Evolutionary conservation across 768 basidiomycete species (phyloP).

Genomic region (Collybia sordida): DNA sequence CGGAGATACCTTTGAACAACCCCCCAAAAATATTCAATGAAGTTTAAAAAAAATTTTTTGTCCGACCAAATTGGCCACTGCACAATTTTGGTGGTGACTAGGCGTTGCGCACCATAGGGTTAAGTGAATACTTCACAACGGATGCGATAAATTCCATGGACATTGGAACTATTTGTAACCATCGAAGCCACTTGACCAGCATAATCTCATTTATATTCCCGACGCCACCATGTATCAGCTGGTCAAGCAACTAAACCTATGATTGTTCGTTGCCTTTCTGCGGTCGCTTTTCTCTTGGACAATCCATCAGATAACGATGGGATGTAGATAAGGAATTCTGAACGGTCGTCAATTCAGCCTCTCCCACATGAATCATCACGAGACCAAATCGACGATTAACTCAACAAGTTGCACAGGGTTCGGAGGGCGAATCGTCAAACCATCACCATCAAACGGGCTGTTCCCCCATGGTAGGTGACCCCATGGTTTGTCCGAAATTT

Average conservation of each 20-base stretch:
- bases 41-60: neutral
- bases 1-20: too few relatives aligned
- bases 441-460: neutral
- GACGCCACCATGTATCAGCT: too few relatives aligned
- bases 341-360: neutral
- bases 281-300: neutral
- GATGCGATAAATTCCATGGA: too few relatives aligned
- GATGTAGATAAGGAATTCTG: slow-evolving; percentile 2
- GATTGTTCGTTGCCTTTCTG: too few relatives aligned
- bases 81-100: too few relatives aligned
- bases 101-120: neutral
- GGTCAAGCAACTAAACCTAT: too few relatives aligned
- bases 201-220: too few relatives aligned
- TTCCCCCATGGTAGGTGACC: neutral
- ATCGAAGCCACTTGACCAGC: too few relatives aligned
- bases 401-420: neutral
- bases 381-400: slow-evolving; percentile 1
- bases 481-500: neutral
- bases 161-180: too few relatives aligned
- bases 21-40: neutral
- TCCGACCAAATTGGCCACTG: too few relatives aligned
- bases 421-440: neutral
- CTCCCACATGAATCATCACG: slow-evolving; percentile 10
- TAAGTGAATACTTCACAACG: too few relatives aligned
- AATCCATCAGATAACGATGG: slow-evolving; percentile 15